Conservation (phyloP, 495 filamentous ascomycete species). For the Staphylotrichum tortipilum region DNA sequence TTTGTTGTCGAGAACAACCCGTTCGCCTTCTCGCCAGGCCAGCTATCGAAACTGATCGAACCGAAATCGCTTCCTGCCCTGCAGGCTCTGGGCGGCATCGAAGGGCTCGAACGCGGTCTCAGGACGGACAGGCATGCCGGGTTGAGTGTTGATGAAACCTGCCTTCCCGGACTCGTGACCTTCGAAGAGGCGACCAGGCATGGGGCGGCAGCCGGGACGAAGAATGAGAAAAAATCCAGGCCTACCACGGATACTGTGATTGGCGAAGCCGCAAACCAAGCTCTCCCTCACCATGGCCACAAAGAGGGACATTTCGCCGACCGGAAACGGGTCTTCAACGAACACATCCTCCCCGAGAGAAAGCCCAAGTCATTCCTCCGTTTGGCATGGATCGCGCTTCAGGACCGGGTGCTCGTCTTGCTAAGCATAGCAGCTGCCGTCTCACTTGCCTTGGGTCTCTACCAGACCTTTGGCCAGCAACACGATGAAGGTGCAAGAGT, state of each 20-base stretch:
- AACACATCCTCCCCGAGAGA: slow-evolving; percentile 59
- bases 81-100: slow-evolving; percentile 54
- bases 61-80: slow-evolving; percentile 63
- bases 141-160: slow-evolving; percentile 54
- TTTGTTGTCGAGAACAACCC: slow-evolving; percentile 53
- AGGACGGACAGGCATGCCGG: slow-evolving; percentile 54
- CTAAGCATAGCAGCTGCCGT: slow-evolving; percentile 58
- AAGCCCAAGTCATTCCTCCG: slow-evolving; percentile 58
- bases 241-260: too few relatives aligned
- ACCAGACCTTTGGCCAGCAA: slow-evolving; percentile 43
- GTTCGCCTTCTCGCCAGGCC: slow-evolving; percentile 59
- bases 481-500: slow-evolving; percentile 42
- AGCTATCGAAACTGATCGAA: slow-evolving; percentile 61
- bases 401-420: slow-evolving; percentile 69
- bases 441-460: slow-evolving; percentile 59
- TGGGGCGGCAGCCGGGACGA: slow-evolving; percentile 37
- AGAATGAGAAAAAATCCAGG: too few relatives aligned
- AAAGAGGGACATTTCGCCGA: slow-evolving; percentile 14
- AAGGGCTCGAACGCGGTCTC: slow-evolving; percentile 56
- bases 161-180: neutral
- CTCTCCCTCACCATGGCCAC: too few relatives aligned
- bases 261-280: too few relatives aligned
- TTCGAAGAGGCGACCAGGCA: too few relatives aligned
- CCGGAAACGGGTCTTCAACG: slow-evolving; percentile 53
- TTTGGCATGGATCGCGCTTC: slow-evolving; percentile 69